A percentile compares a stretch with the other conserved stretches of the same genome.
phyloP scores from a whole-genome alignment of 768 basidiomycete genomes.

The Macrolepiota dolichaula region DNA sequence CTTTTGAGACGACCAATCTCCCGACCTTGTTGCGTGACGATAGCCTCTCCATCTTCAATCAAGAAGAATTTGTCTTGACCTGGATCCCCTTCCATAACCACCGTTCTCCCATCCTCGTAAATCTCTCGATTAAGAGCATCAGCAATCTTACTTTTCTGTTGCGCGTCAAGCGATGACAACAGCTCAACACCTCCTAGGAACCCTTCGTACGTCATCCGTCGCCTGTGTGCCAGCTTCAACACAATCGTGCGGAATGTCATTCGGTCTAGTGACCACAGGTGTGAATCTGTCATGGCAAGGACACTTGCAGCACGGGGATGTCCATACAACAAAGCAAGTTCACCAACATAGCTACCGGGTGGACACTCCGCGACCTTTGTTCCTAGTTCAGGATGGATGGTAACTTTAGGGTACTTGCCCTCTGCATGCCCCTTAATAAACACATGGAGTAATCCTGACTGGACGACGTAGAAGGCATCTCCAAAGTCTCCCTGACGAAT shows the following conservation, averaged over 20 bases:
- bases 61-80: conserved; percentile 95
- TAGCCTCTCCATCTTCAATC: conserved; percentile 90
- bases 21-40: conserved; percentile 65
- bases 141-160: conserved; percentile 95
- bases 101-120: conserved; percentile 80
- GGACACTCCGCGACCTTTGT: conserved; percentile 82
- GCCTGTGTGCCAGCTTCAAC: conserved; percentile 85
- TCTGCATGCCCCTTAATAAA: conserved; percentile 44
- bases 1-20: conserved; percentile 76
- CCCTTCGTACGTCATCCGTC: conserved; percentile 93
- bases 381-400: conserved; percentile 69
- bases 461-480: conserved; percentile 97
- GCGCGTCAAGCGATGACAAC: conserved; percentile 78
- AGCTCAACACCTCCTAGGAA: conserved; percentile 92
- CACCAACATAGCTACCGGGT: conserved; percentile 88
- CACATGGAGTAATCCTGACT: conserved; percentile 81
- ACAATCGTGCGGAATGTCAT: conserved; percentile 99
- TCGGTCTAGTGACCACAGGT: conserved; percentile 93
- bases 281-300: conserved; percentile 75
- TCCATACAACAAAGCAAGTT: conserved; percentile 97
- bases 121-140: conserved; percentile 87
- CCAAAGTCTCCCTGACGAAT: conserved; percentile 97
- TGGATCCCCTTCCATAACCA: conserved; percentile 91
- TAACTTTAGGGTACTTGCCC: conserved; percentile 60
- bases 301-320: conserved; percentile 96